phyloP scores from a whole-genome alignment of 2,329 filamentous ascomycete species.

The Nannizziopsis barbatae region DNA sequence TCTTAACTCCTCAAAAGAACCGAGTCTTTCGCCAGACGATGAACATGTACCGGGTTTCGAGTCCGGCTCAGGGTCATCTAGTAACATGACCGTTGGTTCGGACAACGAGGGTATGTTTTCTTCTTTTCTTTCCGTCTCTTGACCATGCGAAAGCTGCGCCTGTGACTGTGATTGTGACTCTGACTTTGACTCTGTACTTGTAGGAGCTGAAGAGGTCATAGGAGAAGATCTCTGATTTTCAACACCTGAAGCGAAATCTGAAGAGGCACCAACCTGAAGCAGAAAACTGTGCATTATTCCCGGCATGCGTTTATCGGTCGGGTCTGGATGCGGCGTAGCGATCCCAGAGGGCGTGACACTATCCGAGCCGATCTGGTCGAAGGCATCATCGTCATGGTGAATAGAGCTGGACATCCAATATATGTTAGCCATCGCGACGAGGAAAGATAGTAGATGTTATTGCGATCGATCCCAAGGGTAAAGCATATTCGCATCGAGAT shows the following conservation, averaged over 20 bases:
- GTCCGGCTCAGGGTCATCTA: constrained; percentile 25
- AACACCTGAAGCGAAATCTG: constrained; percentile 53
- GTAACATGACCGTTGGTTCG: constrained; percentile 35
- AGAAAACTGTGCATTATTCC: constrained; percentile 94
- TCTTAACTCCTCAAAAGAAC: constrained; percentile 22
- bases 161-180: constrained; percentile 22
- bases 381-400: constrained; percentile 31
- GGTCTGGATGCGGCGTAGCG: constrained; percentile 86
- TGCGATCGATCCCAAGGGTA: neutral
- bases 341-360: constrained; percentile 82
- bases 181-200: constrained; percentile 20
- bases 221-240: constrained; percentile 30
- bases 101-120: constrained; percentile 26
- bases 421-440: constrained; percentile 21
- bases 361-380: constrained; percentile 50
- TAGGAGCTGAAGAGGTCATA: constrained; percentile 15
- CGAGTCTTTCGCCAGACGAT: constrained; percentile 17
- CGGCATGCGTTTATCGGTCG: constrained; percentile 85
- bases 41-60: constrained; percentile 23
- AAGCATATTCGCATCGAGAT: neutral
- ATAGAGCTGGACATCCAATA: constrained; percentile 8
- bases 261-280: constrained; percentile 93
- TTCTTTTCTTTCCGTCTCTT: constrained; percentile 18
- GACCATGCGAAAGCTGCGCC: constrained; percentile 19
- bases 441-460: too few species aligned